Evolutionary conservation across 2,329 filamentous ascomycete species (phyloP), one percentile per base, ranked within the genome.

Genomic region (Aspergillus calidoustus): DNA sequence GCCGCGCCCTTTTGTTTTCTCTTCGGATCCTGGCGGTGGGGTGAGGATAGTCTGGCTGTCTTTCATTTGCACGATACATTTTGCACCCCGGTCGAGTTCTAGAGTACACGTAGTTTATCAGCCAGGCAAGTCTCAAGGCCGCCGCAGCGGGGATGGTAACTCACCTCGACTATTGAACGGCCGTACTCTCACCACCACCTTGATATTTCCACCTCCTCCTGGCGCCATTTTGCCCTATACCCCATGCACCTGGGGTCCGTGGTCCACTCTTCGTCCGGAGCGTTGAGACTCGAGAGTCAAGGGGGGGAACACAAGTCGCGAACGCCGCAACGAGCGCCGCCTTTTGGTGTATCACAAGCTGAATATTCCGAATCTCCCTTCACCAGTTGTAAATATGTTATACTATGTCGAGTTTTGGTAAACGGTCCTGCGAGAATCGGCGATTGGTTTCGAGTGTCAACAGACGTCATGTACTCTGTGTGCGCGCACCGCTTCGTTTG

Each of bases 1-100:
- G 51, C 76, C 34, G 9, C 34, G 34, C 11, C 34, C 78, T 69
- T 84, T 82, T 79, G 74, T 65, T 76, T 82, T 77, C 66, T 80
- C 78, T 75, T 86, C 81, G 66, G 83, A 79, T 70, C 88, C 86
- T 38, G 87, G 82, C 13, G 94, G 92, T 60, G 91, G 87, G 30
- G 84, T 87, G 66, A 99, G 87, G 74, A 97, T 82, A 60, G 95
- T 99, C 82, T 99, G 95, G 79, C 87, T 88, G 69, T 86, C 91
- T 83, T 95, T 91, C 95, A 99, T 99, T 72, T 94, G 91, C 66
- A 99, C 91, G 72, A 99, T 96, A 83, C 93, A 96, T 93, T 91
- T 93, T 85, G 95, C 90, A 71, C 89, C 88, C 76, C 96, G 88
- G 69, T 96, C 94, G 74, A 90, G 89, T 86, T 97, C 92, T 97